phyloP scores from a whole-genome alignment of 345 rosid genomes.

The Eucalyptus urophylla region DNA sequence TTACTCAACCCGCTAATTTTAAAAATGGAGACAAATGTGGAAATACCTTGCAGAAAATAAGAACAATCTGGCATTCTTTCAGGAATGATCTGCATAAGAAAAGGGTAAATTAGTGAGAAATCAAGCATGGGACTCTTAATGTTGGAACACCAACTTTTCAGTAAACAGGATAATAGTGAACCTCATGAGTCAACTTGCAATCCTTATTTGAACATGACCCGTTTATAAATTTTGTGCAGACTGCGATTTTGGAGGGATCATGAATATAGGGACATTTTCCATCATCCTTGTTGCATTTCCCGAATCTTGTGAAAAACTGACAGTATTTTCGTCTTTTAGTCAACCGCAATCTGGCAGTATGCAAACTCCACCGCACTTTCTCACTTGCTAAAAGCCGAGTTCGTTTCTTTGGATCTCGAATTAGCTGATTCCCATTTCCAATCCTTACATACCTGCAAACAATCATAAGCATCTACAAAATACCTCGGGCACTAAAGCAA shows the following conservation, averaged over 20 bases:
- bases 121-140: not conserved
- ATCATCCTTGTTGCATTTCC: constrained; percentile 89
- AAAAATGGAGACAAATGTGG: not conserved
- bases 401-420: constrained; percentile 92
- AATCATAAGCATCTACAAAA: not conserved
- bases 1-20: not conserved
- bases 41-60: constrained; percentile 78
- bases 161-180: constrained; percentile 7
- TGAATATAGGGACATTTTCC: constrained; percentile 93
- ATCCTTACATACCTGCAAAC: constrained; percentile 83
- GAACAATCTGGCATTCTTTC: constrained; percentile 99
- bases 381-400: constrained; percentile 87
- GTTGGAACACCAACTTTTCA: not conserved
- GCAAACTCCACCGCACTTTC: constrained; percentile 96
- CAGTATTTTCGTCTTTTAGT: constrained; percentile 79
- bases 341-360: constrained; percentile 72
- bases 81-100: constrained; percentile 76
- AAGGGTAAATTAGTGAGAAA: not conserved
- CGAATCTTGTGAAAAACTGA: constrained; percentile 95
- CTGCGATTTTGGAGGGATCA: constrained; percentile 85
- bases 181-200: constrained; percentile 98
- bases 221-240: constrained; percentile 86
- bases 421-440: constrained; percentile 90
- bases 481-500: not conserved
- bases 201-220: constrained; percentile 60